Base-by-base conservation (phyloP, 305 asterid species). In the Fraxinus sp. region DNA sequence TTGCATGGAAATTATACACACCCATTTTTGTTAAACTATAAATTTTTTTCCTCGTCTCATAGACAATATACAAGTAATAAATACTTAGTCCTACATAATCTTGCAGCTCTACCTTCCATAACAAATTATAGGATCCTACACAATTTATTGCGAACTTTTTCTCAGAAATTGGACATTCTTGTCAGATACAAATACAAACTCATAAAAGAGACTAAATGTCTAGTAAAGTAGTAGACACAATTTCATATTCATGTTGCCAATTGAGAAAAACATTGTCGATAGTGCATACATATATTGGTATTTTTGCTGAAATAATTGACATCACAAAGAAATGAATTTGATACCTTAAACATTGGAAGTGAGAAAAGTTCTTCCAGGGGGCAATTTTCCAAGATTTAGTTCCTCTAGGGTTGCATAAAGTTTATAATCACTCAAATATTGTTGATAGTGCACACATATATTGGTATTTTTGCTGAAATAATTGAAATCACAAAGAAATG, bases 311-410 rank as follows among this genome's bases (percentile, higher is more conserved):
- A 9, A 68, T 28, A 28, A 24, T 14, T 70, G 20, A 70, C 41
- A 30, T 1, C 10, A 30, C 20, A 30, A 7, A 68, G 24, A 78
- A 81, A 72, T 41, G 41, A 26, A 37, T 59, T 77, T 7, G 77
- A 70, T 88, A 94, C 97, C 99, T 95, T 94, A 85, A 95, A 95
- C 92, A 87, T 93, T 76, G 99, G 97, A 84, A 89, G 95, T 5
- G 99, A 95, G 73, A 95, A 85, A 79, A 94, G 93, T 82, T 94
- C 99, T 88, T 92, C 99, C 1, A 26, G 96, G 98, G 49, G 97
- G 98, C 87, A 93, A 80, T 87, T 88, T 95, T 79, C 97, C 96
- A 28, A 84, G 85, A 81, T 89, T 86, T 80, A 95, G 83, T 80
- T 80, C 94, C 88, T 91, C 97, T 59, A 85, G 79, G 81, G 97